These are phyloP conservation scores for Physcomitrium patens DNA, from an alignment of 225 moss, liverwort and hornwort species.

Conservation along the genomic window DNA sequence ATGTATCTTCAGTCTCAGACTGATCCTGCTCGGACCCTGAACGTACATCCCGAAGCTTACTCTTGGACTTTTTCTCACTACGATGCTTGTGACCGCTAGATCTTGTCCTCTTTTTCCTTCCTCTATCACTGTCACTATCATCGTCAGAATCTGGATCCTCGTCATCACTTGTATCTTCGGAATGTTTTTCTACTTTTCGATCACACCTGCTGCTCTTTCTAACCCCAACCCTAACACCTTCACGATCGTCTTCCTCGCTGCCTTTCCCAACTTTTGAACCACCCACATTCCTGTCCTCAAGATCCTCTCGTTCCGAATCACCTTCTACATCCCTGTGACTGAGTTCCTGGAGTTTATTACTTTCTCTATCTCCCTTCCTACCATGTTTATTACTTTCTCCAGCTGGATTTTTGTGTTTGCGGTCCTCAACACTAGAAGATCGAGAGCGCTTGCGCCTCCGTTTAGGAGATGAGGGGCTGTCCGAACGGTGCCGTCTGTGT, in stretches of 20 bases:
- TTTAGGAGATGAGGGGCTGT: conserved; percentile 45
- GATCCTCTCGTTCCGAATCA: conserved; percentile 24
- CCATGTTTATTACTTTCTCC: conserved; percentile 28
- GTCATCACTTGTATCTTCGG: conserved; percentile 37
- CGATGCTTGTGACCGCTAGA: conserved; percentile 35
- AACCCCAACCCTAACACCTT: conserved; percentile 18
- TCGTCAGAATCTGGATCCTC: conserved; percentile 43
- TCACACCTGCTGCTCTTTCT: conserved; percentile 39
- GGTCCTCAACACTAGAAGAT: conserved; percentile 45
- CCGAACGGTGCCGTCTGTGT: conserved; percentile 45
- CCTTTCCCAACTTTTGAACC: conserved; percentile 17
- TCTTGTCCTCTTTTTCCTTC: conserved; percentile 41
- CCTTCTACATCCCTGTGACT: conserved; percentile 24
- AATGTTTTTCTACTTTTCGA: conserved; percentile 36
- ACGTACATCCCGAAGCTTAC: conserved; percentile 43
- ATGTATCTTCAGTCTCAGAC: conserved; percentile 47
- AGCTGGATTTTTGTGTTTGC: conserved; percentile 32
- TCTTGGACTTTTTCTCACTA: conserved; percentile 47
- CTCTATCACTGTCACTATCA: conserved; percentile 39
- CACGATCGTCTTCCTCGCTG: conserved; percentile 26
- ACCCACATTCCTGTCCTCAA: conserved; percentile 24
- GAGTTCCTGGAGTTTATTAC: conserved; percentile 23
- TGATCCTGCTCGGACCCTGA: conserved; percentile 48
- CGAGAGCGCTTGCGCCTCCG: conserved; percentile 51
- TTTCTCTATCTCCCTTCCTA: conserved; percentile 26